These are phyloP conservation scores for Tolypocladium tropicale DNA, from an alignment of 2,329 filamentous ascomycete species.

Conservation along the genomic window DNA sequence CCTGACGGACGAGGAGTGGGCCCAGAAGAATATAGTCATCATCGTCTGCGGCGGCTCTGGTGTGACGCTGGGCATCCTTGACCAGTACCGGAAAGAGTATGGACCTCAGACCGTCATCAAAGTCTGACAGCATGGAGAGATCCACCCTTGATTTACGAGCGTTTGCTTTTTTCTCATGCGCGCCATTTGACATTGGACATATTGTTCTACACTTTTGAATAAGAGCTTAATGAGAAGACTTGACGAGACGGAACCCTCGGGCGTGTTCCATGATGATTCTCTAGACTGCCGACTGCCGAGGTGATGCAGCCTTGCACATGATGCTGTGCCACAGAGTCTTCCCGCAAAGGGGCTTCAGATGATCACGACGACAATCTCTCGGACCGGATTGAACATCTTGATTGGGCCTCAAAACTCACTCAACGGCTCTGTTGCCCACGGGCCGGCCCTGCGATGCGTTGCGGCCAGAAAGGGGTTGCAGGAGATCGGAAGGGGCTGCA, in stretches of 20 bases:
- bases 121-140: constrained; percentile 7
- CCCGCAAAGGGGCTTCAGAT: background rate
- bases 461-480: background rate
- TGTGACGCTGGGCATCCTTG: constrained; percentile 51
- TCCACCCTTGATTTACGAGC: background rate
- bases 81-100: constrained; percentile 43
- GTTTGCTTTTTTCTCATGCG: background rate
- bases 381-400: background rate
- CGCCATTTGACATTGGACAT: background rate
- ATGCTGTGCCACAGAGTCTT: background rate
- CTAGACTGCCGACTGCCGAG: background rate
- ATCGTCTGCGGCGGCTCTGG: constrained; percentile 75
- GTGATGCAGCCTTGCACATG: background rate
- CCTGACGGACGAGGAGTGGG: constrained; percentile 45
- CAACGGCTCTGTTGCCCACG: background rate
- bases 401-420: background rate
- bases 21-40: constrained; percentile 65
- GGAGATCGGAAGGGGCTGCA: background rate
- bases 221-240: constrained; percentile 4
- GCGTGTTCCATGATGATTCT: background rate
- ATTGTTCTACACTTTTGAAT: background rate
- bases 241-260: constrained; percentile 1
- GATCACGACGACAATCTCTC: background rate
- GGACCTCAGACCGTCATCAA: constrained; percentile 20
- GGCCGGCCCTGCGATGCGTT: background rate